Conservation (phyloP, 1,284 basidiomycete genomes). For the Pulveroboletus sp. region DNA sequence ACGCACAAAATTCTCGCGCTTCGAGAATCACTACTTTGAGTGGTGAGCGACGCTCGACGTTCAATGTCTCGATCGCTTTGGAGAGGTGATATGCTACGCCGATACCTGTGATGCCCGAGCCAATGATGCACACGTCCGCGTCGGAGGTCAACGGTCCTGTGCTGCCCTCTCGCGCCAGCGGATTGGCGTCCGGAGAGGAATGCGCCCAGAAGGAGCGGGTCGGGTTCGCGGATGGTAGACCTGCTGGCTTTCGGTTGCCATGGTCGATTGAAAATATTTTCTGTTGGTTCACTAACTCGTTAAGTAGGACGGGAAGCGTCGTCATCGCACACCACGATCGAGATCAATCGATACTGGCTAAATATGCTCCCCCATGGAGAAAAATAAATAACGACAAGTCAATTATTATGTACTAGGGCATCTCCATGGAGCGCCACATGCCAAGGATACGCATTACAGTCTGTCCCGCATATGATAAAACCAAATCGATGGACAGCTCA, state of each 20-base stretch:
- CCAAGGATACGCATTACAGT: too few relatives aligned
- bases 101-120: constrained; percentile 76
- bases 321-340: constrained; percentile 10
- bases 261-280: constrained; percentile 4
- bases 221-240: constrained; percentile 56
- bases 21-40: constrained; percentile 64
- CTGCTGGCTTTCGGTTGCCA: constrained; percentile 18
- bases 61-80: constrained; percentile 36
- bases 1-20: constrained; percentile 77
- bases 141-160: constrained; percentile 52
- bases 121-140: constrained; percentile 75
- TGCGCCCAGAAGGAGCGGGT: constrained; percentile 73
- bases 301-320: not conserved
- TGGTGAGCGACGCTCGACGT: constrained; percentile 20
- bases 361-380: too few relatives aligned
- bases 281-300: constrained; percentile 2
- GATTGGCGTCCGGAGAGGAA: constrained; percentile 56
- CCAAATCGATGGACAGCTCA: too few relatives aligned
- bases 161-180: constrained; percentile 64
- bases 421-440: too few relatives aligned
- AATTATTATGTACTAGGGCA: too few relatives aligned
- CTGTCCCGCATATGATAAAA: too few relatives aligned
- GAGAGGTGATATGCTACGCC: constrained; percentile 70
- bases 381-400: not conserved
- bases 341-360: too few relatives aligned